Percentiles rank a stretch among this genome's conserved stretches.
Evolutionary conservation across 495 filamentous ascomycete genomes (phyloP).

Genomic region (Astrocystis sublimbata): DNA sequence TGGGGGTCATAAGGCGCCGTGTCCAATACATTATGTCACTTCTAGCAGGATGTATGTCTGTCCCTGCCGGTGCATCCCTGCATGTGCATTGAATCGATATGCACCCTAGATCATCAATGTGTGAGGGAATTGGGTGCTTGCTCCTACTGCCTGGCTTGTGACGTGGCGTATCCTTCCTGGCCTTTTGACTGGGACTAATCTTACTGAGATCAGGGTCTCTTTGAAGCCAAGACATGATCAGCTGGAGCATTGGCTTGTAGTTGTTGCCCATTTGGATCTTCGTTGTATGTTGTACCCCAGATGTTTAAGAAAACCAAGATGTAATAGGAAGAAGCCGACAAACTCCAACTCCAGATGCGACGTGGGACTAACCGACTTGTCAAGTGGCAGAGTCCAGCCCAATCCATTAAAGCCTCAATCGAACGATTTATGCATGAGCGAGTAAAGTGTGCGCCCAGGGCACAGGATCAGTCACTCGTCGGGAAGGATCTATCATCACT

Average conservation of each 20-base stretch:
- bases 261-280: too few relatives aligned
- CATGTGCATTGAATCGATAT: constrained; percentile 10
- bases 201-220: too few relatives aligned
- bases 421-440: constrained; percentile 15
- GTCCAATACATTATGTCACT: background rate
- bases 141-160: constrained; percentile 1
- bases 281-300: too few relatives aligned
- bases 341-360: background rate
- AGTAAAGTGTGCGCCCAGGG: background rate
- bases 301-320: background rate
- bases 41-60: constrained; percentile 3
- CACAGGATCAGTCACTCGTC: background rate
- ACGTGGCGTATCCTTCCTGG: background rate
- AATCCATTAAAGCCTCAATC: constrained; percentile 12
- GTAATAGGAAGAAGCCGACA: background rate
- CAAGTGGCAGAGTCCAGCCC: background rate
- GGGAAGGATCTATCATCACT: constrained; percentile 8
- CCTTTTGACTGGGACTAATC: background rate
- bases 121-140: background rate
- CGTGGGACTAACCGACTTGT: background rate
- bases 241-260: too few relatives aligned
- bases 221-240: too few relatives aligned
- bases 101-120: too few relatives aligned
- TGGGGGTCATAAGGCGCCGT: constrained; percentile 11
- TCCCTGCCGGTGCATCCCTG: constrained; percentile 15